Conservation (phyloP, 2,329 filamentous ascomycete species). For the Cercospora brassicicola region DNA sequence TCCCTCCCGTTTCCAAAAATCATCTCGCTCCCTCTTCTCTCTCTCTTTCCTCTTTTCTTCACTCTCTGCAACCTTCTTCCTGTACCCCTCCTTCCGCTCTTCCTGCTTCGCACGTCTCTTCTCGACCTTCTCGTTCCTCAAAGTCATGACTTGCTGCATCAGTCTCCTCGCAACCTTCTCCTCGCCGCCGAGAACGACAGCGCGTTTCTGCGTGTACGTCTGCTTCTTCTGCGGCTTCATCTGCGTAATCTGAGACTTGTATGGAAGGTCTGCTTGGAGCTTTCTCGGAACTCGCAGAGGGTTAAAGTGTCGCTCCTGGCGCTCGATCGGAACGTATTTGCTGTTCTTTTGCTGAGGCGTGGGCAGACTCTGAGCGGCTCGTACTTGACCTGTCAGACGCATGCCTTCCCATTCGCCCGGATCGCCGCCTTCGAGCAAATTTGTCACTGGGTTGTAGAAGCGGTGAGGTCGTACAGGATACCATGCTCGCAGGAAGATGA, state of each 20-base stretch:
- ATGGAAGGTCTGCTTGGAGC: slow-evolving; percentile 81
- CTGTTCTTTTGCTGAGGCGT: slow-evolving; percentile 83
- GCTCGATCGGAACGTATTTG: slow-evolving; percentile 69
- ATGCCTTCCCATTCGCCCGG: slow-evolving; percentile 74
- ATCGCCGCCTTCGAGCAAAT: slow-evolving; percentile 67
- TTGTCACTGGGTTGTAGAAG: slow-evolving; percentile 96
- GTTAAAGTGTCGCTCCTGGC: slow-evolving; percentile 54
- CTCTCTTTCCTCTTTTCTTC: slow-evolving; percentile 81
- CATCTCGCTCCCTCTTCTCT: slow-evolving; percentile 88
- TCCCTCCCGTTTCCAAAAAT: slow-evolving; percentile 90
- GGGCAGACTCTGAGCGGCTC: slow-evolving; percentile 69
- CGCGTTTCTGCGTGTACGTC: slow-evolving; percentile 94
- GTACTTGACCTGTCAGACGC: slow-evolving; percentile 90
- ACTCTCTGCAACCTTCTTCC: slow-evolving; percentile 77
- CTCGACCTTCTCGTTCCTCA: slow-evolving; percentile 85
- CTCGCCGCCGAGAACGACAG: slow-evolving; percentile 76
- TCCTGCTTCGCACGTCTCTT: slow-evolving; percentile 85
- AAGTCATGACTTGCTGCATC: slow-evolving; percentile 87
- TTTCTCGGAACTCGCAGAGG: slow-evolving; percentile 73
- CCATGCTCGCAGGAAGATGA: slow-evolving; percentile 95
- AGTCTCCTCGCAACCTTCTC: slow-evolving; percentile 86
- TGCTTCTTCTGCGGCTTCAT: slow-evolving; percentile 76
- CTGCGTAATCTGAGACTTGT: slow-evolving; percentile 82
- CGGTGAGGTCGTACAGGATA: slow-evolving; percentile 92
- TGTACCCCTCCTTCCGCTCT: slow-evolving; percentile 75